Base-by-base conservation (phyloP, 108 stramenopile species). In the Conticribra weissflogii region DNA sequence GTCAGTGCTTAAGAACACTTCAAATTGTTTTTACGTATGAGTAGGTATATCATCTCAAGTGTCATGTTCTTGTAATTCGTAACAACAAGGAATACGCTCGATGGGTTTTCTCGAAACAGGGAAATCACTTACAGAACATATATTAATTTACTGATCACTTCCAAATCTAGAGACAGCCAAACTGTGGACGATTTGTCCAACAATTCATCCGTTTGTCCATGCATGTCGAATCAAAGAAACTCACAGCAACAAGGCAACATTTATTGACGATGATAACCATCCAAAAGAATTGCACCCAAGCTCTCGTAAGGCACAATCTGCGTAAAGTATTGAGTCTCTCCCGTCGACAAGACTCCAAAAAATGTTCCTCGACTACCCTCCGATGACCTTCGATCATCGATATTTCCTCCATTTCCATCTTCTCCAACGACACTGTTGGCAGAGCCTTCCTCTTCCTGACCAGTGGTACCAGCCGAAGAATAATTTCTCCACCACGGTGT, bases 281-380 rank as follows among this genome's bases (percentile, higher is more conserved):
- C 75, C 29, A 85, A 68, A 22, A 71, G 66, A 25, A 86, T 68
- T 12, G 79, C 78, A 41, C 86, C 86, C 17, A 85, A 69, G 41
- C 72, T 83, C 12, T 80, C 79, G 8, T 81, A 82, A 16, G 76
- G 58, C 51, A 90, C 77, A n/a, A 90, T 82, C 27, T 83, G 84
- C 29, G 84, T 81, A 52, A 87, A 85, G 46, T 83, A 84, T 27
- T 81, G 81, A n/a, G 59, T 32, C 2, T 77, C 59, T 19, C 74
- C 59, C 18, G 81, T 71, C 31, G 89, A 87, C 16, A 90, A 65
- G n/a, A 90, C 69, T 28, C 89, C 86, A 86, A 90, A 83, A 84
- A 82, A 87, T 14, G 75, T 84, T 50, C 62, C 78, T 9, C 36
- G 36, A 41, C 36, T 41, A 41, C 47, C 18, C 61, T 57, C 22